Conservation (phyloP, 805 yeast genomes). For the Saturnispora sanitii region DNA sequence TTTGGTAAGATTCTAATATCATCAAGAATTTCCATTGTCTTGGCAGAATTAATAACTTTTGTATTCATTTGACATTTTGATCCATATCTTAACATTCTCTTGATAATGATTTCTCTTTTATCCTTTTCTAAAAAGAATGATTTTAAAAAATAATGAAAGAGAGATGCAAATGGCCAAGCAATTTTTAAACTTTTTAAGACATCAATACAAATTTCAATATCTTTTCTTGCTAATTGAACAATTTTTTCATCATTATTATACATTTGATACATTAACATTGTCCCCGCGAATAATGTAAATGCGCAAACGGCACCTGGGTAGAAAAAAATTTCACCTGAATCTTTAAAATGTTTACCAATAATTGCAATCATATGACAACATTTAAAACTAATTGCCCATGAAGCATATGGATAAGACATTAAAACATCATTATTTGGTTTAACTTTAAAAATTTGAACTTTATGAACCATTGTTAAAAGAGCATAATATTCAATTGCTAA, state of each 20-base stretch:
- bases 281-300: slow-evolving; percentile 52
- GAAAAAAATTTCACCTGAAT: slow-evolving; percentile 44
- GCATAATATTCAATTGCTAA: slow-evolving; percentile 67
- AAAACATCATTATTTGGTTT: slow-evolving; percentile 24
- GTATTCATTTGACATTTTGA: not conserved
- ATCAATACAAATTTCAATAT: slow-evolving; percentile 18
- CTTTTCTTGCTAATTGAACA: slow-evolving; percentile 18
- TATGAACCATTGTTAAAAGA: slow-evolving; percentile 58
- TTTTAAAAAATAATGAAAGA: slow-evolving; percentile 42
- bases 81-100: slow-evolving; percentile 7
- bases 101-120: slow-evolving; percentile 18
- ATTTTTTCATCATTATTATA: slow-evolving; percentile 21
- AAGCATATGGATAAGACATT: slow-evolving; percentile 40
- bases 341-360: slow-evolving; percentile 46
- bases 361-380: slow-evolving; percentile 68
- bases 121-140: slow-evolving; percentile 29
- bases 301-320: slow-evolving; percentile 26
- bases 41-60: not conserved
- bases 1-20: slow-evolving; percentile 2
- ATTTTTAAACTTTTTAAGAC: slow-evolving; percentile 35
- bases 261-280: slow-evolving; percentile 65
- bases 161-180: slow-evolving; percentile 42
- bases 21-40: slow-evolving; percentile 6
- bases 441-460: slow-evolving; percentile 48
- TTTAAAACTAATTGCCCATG: slow-evolving; percentile 75